Base-by-base conservation (phyloP, 768 basidiomycete species). In the Mycena capillaripes region DNA sequence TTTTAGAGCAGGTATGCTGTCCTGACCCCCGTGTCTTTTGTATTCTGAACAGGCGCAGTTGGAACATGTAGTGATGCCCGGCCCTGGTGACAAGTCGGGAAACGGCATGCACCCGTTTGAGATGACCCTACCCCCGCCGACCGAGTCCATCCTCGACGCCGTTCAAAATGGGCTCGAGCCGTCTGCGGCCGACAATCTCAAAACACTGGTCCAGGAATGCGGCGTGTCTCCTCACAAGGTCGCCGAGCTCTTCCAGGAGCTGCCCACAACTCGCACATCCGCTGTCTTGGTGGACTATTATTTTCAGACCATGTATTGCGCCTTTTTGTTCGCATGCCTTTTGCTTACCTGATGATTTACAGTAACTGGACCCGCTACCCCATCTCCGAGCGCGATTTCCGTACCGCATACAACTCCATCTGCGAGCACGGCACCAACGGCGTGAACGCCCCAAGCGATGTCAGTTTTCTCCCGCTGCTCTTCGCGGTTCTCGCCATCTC, bases 321-420 rank as follows among this genome's bases (percentile, higher is more conserved):
- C 44, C 30, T 14, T 21, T 27, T 8, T 65, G 36, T 46, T 53
- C 48, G 40, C 21, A 16, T 32, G 16, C 36, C 59, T 30, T 44
- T 38, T 16, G 38, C 16, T 38, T 38, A 50, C 36, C 71, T 40
- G 56, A 63, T 68, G 56, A 55, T 73, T 65, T 68, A 69, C 77
- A 95, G 96, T 79, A 97, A 98, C 78, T 97, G 95, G 91, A 96
- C 96, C 25, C 91, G 96, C 48, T 97, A 97, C 82, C 97, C 96
- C 58, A 88, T 97, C 19, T 95, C 94, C 32, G 96, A 97, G 76
- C 87, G 87, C 59, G 92, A 94, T 72, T 97, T 98, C 79, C 89
- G 96, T 46, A 77, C 86, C 32, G 88, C 93, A 0, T 96, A 93
- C 78, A 81, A 87, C 23, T 91, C 93, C 6, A 84, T 95, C 52